Evolutionary conservation across 208 protist genomes (phyloP), one percentile per base, ranked within the genome.

Genomic region (Wallacemonas sp.): DNA sequence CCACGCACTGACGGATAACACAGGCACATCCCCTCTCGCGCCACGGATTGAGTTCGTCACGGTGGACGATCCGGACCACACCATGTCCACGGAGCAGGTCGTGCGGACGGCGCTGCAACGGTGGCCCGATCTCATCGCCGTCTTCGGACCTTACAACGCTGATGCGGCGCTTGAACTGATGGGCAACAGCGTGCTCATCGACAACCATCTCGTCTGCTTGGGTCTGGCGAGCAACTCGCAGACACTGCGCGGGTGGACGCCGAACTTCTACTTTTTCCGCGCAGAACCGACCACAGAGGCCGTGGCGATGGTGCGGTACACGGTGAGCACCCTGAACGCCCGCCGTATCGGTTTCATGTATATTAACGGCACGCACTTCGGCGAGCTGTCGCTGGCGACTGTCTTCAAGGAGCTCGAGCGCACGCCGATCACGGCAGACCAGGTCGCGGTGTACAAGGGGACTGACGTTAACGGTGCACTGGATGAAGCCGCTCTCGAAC

Each of bases 181-280:
- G 10, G 27, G 29, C n/a, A 46, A 55, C n/a, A 22, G 37, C 17
- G 52, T 34, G 3, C 59, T 73, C 13, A 24, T 33, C 19, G 41
- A 73, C n/a, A 32, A 67, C 33, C 3, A 67, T 22, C 38, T 66
- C 6, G 60, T 73, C 21, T 55, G 39, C 22, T 41, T 73, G 2
- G 68, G 66, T 0, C 61, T 65, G 3, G 48, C 68, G 10, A 73
- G 65, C 32, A 63, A 55, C 0, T 71, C 66, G 22, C 63, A 48
- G 52, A 5, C 4, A 2, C 29, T 73, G 34, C 66, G 73, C 29
- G 32, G 19, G 37, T 78, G 73, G 66, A 63, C 67, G n/a, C 66
- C 60, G 24, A 5, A 73, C 45, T 27, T 78, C 30, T 78, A 78
- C 62, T 78, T 78, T 73, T 34, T 78, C 55, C 42, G 59, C 4